Base-by-base conservation (phyloP, 257 asterid genomes). In the Galeopsis tetrahit region DNA sequence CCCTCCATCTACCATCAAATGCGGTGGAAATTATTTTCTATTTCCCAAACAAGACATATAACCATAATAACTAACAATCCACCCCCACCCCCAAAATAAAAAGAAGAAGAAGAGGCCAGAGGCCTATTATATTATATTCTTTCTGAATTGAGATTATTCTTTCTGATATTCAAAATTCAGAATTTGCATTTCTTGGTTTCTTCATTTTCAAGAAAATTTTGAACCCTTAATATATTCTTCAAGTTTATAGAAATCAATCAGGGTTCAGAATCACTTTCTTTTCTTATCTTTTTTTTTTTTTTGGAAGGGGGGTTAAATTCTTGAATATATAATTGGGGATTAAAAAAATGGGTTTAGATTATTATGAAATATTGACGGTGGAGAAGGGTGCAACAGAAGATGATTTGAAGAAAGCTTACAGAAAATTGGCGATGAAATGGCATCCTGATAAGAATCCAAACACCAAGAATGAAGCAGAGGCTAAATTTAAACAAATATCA, bases 371-470 rank as follows among this genome's bases (percentile, higher is more conserved):
- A 56, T 78, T 93, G 79, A 88, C 82, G 44, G 93, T 93, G 69
- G 96, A 48, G 31, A 93, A 68, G 69, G 81, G 75, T 17, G 97
- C 96, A n/a, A 88, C 96, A 6, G 98, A 93, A 0, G 97, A 93
- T 73, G 96, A 93, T 84, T 74, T 93, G 75, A 90, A 93, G 82
- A 93, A 85, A 68, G 85, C 98, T 14, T 93, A 93, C 73, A 84
- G 95, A 78, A 88, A 69, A 82, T 80, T 93, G 83, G 98, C 97
- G 0, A 90, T 90, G 98, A 93, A 84, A 90, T 90, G 97, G 97
- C 98, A 93, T 76, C 98, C 98, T 4, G 97, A 93, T 80, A 90
- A 90, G 81, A 93, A 93, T 65, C 98, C 98, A 58, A 82, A 74
- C 74, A 79, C 86, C 74, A 93, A 90, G 78, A 75, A 49, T 46